A percentile compares a stretch with the other conserved stretches of the same genome.
Evolutionary conservation across 73 alveolate genomes (phyloP).

Genomic region (Paramecium bursaria): DNA sequence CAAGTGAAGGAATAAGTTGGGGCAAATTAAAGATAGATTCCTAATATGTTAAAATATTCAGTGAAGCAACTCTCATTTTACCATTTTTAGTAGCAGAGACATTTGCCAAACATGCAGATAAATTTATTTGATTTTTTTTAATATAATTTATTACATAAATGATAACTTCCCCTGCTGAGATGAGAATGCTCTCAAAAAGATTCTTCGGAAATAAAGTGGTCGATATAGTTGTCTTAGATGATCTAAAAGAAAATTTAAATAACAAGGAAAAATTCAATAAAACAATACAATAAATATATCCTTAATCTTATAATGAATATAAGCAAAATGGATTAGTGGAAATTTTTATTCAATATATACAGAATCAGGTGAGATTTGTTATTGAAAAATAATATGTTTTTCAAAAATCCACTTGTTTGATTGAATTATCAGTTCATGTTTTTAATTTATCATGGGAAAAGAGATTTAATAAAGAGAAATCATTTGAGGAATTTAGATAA

Average conservation of each 20-base stretch:
- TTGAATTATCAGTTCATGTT: constrained; percentile 47
- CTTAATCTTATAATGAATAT: constrained; percentile 13
- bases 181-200: constrained; percentile 44
- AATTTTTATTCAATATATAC: constrained; percentile 11
- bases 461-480: constrained; percentile 43
- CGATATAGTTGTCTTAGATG: constrained; percentile 5
- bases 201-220: constrained; percentile 52
- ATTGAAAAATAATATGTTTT: constrained; percentile 43
- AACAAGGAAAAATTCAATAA: not conserved
- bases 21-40: constrained; percentile 92
- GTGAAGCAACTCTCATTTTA: constrained; percentile 92
- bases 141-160: no score
- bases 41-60: constrained; percentile 88
- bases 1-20: constrained; percentile 99
- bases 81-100: constrained; percentile 97
- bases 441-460: constrained; percentile 53
- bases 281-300: constrained; percentile 3
- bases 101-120: constrained; percentile 88
- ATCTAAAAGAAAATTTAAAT: constrained; percentile 6
- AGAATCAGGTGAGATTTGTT: constrained; percentile 13
- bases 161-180: not conserved
- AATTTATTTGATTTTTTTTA: no score
- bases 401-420: constrained; percentile 37
- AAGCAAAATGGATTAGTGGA: constrained; percentile 14
- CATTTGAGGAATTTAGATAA: constrained; percentile 54